Percentiles rank a stretch among this genome's conserved stretches.
Evolutionary conservation across 2,329 filamentous ascomycete genomes (phyloP).

Genomic region (Neonectria sp.): DNA sequence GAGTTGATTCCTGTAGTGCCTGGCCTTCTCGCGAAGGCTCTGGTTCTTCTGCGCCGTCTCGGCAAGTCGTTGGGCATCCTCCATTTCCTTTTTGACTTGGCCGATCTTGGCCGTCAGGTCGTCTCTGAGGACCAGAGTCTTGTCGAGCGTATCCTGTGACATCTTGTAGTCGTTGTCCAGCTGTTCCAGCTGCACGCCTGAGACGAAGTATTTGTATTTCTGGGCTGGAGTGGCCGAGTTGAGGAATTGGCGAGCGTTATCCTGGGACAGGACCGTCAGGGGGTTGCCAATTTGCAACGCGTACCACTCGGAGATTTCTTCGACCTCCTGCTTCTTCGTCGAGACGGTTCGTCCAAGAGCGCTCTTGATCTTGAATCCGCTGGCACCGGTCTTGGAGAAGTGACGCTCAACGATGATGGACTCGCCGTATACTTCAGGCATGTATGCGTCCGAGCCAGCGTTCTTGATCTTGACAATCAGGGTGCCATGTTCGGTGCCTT

Average conservation of each 20-base stretch:
- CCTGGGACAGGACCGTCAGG: conserved; percentile 94
- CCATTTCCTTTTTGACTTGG: conserved; percentile 58
- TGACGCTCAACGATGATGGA: conserved; percentile 93
- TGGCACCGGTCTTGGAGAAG: conserved; percentile 82
- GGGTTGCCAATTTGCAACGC: conserved; percentile 96
- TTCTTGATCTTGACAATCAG: conserved; percentile 94
- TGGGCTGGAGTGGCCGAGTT: conserved; percentile 85
- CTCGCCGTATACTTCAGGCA: conserved; percentile 85
- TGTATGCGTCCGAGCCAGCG: conserved; percentile 86
- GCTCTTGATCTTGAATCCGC: conserved; percentile 90
- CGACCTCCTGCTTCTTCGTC: conserved; percentile 87
- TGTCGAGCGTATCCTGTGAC: conserved; percentile 84
- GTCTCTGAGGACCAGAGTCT: conserved; percentile 61
- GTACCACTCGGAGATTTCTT: conserved; percentile 94
- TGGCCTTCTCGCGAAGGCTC: conserved; percentile 73
- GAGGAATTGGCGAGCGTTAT: conserved; percentile 93
- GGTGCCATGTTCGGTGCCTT: conserved; percentile 82
- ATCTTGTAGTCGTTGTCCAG: conserved; percentile 92
- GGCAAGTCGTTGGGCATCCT: conserved; percentile 76
- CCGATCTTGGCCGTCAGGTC: conserved; percentile 54
- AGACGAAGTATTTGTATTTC: conserved; percentile 97
- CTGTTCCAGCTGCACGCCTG: conserved; percentile 93
- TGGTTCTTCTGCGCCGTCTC: conserved; percentile 77
- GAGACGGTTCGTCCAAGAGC: conserved; percentile 80
- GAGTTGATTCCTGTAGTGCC: conserved; percentile 74